Conservation (phyloP, 345 rosid genomes). For the Hibiscus tridactylites region DNA sequence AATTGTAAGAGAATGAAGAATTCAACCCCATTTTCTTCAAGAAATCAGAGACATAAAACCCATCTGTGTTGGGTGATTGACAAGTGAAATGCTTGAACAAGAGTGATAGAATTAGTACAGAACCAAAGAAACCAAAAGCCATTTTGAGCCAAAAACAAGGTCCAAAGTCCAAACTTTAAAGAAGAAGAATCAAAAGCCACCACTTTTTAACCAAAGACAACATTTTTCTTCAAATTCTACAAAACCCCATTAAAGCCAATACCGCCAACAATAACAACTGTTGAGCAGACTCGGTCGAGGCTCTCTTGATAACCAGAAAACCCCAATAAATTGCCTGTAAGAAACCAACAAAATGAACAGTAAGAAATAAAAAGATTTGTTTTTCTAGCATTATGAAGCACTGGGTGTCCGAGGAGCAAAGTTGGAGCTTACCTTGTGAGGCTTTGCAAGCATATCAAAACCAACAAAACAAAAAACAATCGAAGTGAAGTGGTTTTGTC, state of each 20-base stretch:
- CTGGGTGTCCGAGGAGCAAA: background rate
- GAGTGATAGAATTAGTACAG: conserved; percentile 48
- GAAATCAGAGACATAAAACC: conserved; percentile 60
- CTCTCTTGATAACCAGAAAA: conserved; percentile 1
- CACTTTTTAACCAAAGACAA: conserved; percentile 1
- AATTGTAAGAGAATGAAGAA: conserved; percentile 32
- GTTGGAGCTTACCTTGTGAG: background rate
- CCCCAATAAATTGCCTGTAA: background rate
- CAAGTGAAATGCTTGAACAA: conserved; percentile 42
- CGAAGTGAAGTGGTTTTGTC: background rate
- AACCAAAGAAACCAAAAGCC: conserved; percentile 52
- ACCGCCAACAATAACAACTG: background rate
- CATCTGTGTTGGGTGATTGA: conserved; percentile 90
- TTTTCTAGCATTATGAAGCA: background rate
- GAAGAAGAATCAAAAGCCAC: conserved; percentile 12
- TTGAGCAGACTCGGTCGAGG: background rate
- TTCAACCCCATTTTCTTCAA: conserved; percentile 46
- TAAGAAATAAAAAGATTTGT: background rate
- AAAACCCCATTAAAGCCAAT: conserved; percentile 12
- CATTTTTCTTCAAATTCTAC: background rate
- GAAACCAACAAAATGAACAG: conserved; percentile 8
- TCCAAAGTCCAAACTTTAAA: conserved; percentile 10
- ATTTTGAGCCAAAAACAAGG: conserved; percentile 25
- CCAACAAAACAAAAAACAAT: conserved; percentile 7
- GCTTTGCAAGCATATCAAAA: background rate